Base-by-base conservation (phyloP, 345 rosid species). In the Euphorbia lathyris region DNA sequence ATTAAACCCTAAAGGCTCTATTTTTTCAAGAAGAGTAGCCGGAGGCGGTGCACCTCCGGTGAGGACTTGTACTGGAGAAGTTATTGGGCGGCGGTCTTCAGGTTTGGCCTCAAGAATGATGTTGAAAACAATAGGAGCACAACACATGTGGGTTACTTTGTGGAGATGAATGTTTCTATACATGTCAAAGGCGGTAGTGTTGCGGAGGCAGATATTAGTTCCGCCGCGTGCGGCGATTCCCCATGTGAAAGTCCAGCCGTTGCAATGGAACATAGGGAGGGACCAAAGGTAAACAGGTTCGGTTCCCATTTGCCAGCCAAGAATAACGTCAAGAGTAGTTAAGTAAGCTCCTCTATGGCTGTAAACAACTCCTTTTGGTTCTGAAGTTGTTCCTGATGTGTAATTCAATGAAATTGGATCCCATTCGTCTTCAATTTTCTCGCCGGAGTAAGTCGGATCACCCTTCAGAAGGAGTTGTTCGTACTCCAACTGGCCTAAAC, bases 201-300 rank as follows among this genome's bases (percentile, higher is more conserved):
- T 84, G 30, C 96, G 86, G 0, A 92, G n/a, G 71, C 96, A 92
- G 5, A 88, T 80, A 36, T 84, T 92, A 53, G 91, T 85, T 9
- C 94, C 97, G 0, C 97, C 97, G 0, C 83, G 84, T 0, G 96
- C 96, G 0, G 94, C 91, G 2, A 77, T 43, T 0, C 90, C 86
- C 96, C 96, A 92, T 0, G 93, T 78, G 78, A 89, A 90, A 8
- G 87, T 82, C 97, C 97, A 90, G 0, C 96, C 96, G 40, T 89
- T 88, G 65, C 92, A 88, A 63, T 92, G 96, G 71, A 88, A 90
- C 92, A 88, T 92, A 0, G 96, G 97, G 1, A 92, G 88, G 1
- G 94, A 78, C 96, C 96, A 92, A 0, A 92, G 76, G 43, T 88
- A 92, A 5, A 92, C 94, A 9, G 94, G 94, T 66, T 75, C 84